A percentile compares a stretch with the other conserved stretches of the same genome.
phyloP scores from a whole-genome alignment of 257 asterid genomes.

The Dorcoceras hygrometricum region DNA sequence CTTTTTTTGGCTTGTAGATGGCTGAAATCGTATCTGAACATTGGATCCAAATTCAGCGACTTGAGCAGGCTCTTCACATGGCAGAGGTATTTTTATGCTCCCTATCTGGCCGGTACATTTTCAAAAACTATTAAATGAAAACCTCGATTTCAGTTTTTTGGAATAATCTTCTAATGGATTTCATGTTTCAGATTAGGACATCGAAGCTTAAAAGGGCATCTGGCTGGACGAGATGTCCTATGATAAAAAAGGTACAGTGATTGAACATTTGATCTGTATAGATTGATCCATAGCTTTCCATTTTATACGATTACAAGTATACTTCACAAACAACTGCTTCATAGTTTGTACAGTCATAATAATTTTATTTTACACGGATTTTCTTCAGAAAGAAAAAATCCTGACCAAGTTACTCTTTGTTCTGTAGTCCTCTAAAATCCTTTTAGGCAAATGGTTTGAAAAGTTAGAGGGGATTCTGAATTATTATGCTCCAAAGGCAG shows the following conservation, averaged over 20 bases:
- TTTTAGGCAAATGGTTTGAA: conserved; percentile 27
- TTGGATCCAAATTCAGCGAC: conserved; percentile 90
- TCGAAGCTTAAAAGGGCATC: conserved; percentile 47
- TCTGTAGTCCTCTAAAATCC: conserved; percentile 41
- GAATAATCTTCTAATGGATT: conserved; percentile 14
- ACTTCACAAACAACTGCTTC: conserved; percentile 1
- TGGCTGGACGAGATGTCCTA: conserved; percentile 56
- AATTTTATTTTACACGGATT: conserved; percentile 5
- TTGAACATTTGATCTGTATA: conserved; percentile 14
- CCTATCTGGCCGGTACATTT: conserved; percentile 19
- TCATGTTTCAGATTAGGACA: conserved; percentile 47
- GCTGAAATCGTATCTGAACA: conserved; percentile 68
- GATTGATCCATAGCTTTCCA: conserved; percentile 16
- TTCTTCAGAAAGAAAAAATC: conserved; percentile 6
- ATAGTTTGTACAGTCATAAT: conserved; percentile 12
- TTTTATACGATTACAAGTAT: background rate
- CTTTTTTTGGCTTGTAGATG: conserved; percentile 35
- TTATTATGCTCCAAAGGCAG: conserved; percentile 33
- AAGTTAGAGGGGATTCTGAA: conserved; percentile 37
- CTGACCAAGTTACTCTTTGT: conserved; percentile 22
- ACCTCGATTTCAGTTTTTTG: conserved; percentile 1
- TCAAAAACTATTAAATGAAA: background rate
- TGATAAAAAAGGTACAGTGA: conserved; percentile 53
- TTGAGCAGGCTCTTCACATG: conserved; percentile 90
- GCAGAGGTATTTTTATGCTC: conserved; percentile 49